These are phyloP conservation scores for Ustilago cynodontis DNA, from an alignment of 1,284 basidiomycete genomes.

Conservation along the genomic window DNA sequence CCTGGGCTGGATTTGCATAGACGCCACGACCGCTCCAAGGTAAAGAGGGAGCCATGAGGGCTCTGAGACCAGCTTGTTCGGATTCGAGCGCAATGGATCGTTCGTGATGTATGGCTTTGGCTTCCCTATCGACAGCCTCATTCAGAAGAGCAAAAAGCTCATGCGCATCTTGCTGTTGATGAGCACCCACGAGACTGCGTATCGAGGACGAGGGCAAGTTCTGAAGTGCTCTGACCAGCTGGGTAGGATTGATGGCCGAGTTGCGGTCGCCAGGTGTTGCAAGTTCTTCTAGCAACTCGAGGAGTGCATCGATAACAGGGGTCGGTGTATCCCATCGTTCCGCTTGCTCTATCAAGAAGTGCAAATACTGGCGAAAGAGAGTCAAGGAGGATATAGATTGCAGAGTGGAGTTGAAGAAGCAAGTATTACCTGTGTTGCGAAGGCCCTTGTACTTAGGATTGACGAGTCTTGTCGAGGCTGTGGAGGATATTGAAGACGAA, in stretches of 20 bases:
- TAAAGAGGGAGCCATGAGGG: constrained; percentile 48
- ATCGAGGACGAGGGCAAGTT: constrained; percentile 52
- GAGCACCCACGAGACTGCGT: constrained; percentile 61
- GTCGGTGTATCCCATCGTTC: constrained; percentile 62
- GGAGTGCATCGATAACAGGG: constrained; percentile 64
- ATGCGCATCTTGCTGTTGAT: constrained; percentile 69
- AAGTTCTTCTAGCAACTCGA: constrained; percentile 56
- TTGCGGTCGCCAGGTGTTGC: constrained; percentile 47
- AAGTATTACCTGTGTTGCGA: constrained; percentile 66
- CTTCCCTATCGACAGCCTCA: constrained; percentile 62
- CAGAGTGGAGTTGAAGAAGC: constrained; percentile 68
- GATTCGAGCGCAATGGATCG: constrained; percentile 18
- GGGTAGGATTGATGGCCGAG: constrained; percentile 52
- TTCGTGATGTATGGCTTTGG: constrained; percentile 41
- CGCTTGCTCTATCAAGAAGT: constrained; percentile 45
- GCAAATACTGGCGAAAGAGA: constrained; percentile 44
- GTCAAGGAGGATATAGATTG: constrained; percentile 61
- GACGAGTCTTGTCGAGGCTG: constrained; percentile 9
- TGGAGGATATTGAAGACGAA: constrained; percentile 11
- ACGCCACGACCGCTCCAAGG: constrained; percentile 44
- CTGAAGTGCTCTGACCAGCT: constrained; percentile 55
- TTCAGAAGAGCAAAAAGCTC: constrained; percentile 66
- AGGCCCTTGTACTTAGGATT: constrained; percentile 56
- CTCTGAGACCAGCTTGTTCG: constrained; percentile 46
- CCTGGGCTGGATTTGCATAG: constrained; percentile 36